Base-by-base conservation (phyloP, 2,329 filamentous ascomycete species). In the Coniella lustricola region DNA sequence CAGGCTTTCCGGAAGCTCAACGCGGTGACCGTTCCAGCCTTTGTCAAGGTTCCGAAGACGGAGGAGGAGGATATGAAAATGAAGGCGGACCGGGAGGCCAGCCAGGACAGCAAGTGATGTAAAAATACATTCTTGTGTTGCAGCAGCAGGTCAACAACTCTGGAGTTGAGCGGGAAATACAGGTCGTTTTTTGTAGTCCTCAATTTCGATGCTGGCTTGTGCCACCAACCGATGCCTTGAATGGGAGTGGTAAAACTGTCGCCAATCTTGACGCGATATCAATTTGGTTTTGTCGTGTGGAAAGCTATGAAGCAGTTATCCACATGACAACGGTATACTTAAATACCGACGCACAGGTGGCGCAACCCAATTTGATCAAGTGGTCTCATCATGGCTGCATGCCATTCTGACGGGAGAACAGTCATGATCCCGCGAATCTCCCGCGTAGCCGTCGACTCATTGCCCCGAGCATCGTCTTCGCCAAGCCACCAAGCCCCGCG, bases 1-100 rank as follows among this genome's bases (percentile, higher is more conserved):
- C 17, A 67, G 63, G 61, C 62, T 1, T 57, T 67, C 43, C 61
- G 65, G 1, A 67, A 66, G 55, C 45, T 66, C 14, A 67, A 67
- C n/a, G 64, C 64, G 1, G 57, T 61, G 4, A 64, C 60, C 2
- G 64, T 66, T 13, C 64, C 64, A 2, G 43, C 56, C 7, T 49
- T 66, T 31, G 62, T 67, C 2, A 63, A 60, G 51, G 63, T 67
- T 1, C 65, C 64, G 4, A 62, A 63, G 56, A 61, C 49, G 0
- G 61, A 67, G 44, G 63, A 66, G 39, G 63, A 67, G 45, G 63
- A 67, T 31, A 45, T 48, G 40, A 60, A 64, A 50, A 53, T 66
- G 57, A 59, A 60, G 42, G 58, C 56, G 0, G 61, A 60, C 32
- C 53, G 62, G 17, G 61, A 64, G 39, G 52, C 55, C 21, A 47